Evolutionary conservation across 1,139 yeast genomes (phyloP).

Genomic region (Komagataea norvegica): DNA sequence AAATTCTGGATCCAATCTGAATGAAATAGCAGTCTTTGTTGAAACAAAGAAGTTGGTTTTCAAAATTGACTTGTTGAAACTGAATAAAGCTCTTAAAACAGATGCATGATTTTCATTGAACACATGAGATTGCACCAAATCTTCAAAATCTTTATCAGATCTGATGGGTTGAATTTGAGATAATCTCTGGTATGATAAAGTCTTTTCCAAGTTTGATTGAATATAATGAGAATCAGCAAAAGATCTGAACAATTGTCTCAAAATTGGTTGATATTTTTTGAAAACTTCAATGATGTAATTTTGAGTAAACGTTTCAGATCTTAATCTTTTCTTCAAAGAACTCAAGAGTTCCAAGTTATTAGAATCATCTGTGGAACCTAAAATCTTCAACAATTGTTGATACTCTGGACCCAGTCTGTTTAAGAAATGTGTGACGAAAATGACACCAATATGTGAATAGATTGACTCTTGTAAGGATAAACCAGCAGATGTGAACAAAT

Average conservation of each 20-base stretch:
- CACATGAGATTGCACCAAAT: conserved; percentile 62
- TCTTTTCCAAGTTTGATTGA: conserved; percentile 52
- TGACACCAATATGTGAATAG: conserved; percentile 91
- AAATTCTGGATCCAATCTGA: conserved; percentile 73
- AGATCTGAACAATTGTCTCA: conserved; percentile 81
- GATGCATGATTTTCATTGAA: conserved; percentile 76
- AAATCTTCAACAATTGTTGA: conserved; percentile 57
- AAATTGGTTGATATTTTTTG: conserved; percentile 62
- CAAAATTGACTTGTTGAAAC: conserved; percentile 80
- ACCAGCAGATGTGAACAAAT: conserved; percentile 67
- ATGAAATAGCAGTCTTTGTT: conserved; percentile 91
- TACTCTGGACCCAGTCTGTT: conserved; percentile 93
- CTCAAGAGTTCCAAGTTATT: conserved; percentile 63
- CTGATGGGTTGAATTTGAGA: conserved; percentile 72
- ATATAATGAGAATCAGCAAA: conserved; percentile 91
- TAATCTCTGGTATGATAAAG: conserved; percentile 85
- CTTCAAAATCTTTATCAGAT: conserved; percentile 69
- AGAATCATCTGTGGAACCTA: conserved; percentile 56
- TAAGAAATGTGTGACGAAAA: conserved; percentile 89
- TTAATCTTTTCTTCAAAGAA: conserved; percentile 80
- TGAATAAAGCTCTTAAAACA: conserved; percentile 76
- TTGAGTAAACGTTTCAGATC: conserved; percentile 92
- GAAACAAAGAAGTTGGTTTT: conserved; percentile 94
- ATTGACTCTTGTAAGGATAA: conserved; percentile 91
- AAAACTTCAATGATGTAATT: conserved; percentile 77